Base-by-base conservation (phyloP, 106 monocot species). In the Dactylorhiza incarnata region DNA sequence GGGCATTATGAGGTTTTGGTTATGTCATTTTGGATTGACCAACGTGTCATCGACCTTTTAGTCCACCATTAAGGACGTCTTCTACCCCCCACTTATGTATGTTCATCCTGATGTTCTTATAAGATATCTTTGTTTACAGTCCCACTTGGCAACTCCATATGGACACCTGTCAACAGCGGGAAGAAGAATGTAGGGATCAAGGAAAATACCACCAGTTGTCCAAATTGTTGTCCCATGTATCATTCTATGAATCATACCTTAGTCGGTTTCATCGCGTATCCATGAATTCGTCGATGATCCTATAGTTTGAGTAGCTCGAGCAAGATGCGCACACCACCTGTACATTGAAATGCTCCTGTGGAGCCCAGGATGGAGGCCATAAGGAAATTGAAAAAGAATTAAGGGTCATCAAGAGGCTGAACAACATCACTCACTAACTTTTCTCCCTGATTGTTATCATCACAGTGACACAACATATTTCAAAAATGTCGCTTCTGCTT, bases 401-500 rank as follows among this genome's bases (percentile, higher is more conserved):
- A 52, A 85, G 62, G 54, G 82, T 11, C 50, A 78, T 91, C 26
- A 91, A 78, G 81, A 85, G 65, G 72, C 91, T 88, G 74, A 91
- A 91, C 55, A 9, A 25, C 20, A 82, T 91, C n/a, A 91, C 87
- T n/a, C 87, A 91, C 12, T 79, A 81, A 62, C 87, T 91, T 37
- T 81, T 91, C 19, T 74, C 85, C 5, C 77, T 71, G 14, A 56
- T 91, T 66, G 80, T 91, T n/a, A 54, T 83, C 7, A 37, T 82
- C 11, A 88, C 81, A 0, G 78, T 69, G 9, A 72, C 74, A 5
- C 88, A 87, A 87, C 87, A 87, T 24, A 77, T 81, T 19, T 51
- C 72, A 16, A 87, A 87, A 83, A 77, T 79, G 45, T 81, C 85
- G 0, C 5, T 88, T 3, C 48, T 91, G 24, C 77, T 85, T 3